A percentile compares a stretch with the other conserved stretches of the same genome.
Evolutionary conservation across 768 basidiomycete genomes (phyloP).

Genomic region (Trametopsis cervina): DNA sequence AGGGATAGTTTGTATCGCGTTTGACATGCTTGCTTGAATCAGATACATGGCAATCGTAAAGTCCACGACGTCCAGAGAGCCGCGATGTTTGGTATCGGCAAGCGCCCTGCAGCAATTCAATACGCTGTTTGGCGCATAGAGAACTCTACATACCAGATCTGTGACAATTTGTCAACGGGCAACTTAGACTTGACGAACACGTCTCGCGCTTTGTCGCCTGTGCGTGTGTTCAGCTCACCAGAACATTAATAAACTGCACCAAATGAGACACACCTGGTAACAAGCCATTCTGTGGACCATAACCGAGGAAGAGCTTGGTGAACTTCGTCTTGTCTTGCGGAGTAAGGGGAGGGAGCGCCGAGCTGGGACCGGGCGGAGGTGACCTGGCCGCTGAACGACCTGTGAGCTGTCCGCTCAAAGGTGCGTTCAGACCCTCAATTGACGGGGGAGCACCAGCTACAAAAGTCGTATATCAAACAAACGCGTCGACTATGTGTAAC

Average conservation of each 20-base stretch:
- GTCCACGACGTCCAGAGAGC: conserved; percentile 81
- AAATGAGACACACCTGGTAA: conserved; percentile 51
- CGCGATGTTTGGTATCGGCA: conserved; percentile 92
- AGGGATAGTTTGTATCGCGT: conserved; percentile 65
- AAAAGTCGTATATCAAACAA: conserved; percentile 9
- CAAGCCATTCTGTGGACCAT: conserved; percentile 69
- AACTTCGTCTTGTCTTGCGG: conserved; percentile 84
- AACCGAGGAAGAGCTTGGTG: conserved; percentile 64
- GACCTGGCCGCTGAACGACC: conserved; percentile 45
- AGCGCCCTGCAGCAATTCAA: conserved; percentile 55
- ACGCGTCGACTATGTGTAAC: conserved; percentile 4
- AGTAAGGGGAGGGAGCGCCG: conserved; percentile 57
- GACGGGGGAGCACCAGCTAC: conserved; percentile 79
- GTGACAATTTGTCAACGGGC: conserved; percentile 76
- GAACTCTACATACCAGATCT: conserved; percentile 72
- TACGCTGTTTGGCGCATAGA: background rate
- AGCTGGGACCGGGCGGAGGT: conserved; percentile 40
- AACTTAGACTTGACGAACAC: conserved; percentile 91
- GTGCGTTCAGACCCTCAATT: conserved; percentile 59
- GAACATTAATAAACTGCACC: background rate
- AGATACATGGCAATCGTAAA: conserved; percentile 96
- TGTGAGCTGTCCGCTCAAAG: conserved; percentile 51
- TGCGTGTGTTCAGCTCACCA: too few species aligned
- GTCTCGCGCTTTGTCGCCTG: conserved; percentile 83
- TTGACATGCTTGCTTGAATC: conserved; percentile 88